Percentiles rank a stretch among this genome's conserved stretches.
Evolutionary conservation across 768 basidiomycete species (phyloP).

Genomic region (Calvatia gigantea): DNA sequence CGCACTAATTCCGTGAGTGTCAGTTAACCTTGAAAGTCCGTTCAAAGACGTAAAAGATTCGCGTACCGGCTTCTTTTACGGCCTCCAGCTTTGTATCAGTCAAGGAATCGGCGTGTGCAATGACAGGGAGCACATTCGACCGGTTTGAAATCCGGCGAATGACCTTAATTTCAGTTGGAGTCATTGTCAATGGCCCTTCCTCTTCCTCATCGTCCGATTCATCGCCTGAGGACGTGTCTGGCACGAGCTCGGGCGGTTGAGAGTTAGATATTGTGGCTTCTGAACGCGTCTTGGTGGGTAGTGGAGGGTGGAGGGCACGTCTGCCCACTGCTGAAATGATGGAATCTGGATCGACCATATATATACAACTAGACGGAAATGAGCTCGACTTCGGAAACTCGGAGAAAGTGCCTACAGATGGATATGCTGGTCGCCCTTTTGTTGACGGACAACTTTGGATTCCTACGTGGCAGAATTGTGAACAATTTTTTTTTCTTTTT

Average conservation of each 20-base stretch:
- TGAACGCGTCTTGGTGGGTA: slow-evolving; percentile 58
- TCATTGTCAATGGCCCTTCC: slow-evolving; percentile 57
- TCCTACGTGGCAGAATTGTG: slow-evolving; percentile 55
- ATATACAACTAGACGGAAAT: slow-evolving; percentile 59
- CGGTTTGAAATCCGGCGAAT: slow-evolving; percentile 72
- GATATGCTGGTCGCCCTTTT: slow-evolving; percentile 86
- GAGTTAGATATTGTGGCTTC: slow-evolving; percentile 59
- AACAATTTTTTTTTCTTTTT: slow-evolving; percentile 4
- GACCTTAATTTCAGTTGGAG: slow-evolving; percentile 75
- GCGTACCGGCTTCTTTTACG: slow-evolving; percentile 62
- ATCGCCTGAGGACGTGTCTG: slow-evolving; percentile 49
- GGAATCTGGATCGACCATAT: slow-evolving; percentile 77
- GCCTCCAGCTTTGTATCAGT: slow-evolving; percentile 72
- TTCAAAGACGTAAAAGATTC: slow-evolving; percentile 6
- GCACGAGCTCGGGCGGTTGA: slow-evolving; percentile 49
- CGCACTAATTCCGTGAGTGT: slow-evolving; percentile 38
- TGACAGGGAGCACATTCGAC: slow-evolving; percentile 77
- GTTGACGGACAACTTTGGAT: slow-evolving; percentile 84
- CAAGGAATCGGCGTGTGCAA: slow-evolving; percentile 78
- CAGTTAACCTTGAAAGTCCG: background rate
- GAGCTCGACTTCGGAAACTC: slow-evolving; percentile 4
- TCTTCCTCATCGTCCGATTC: slow-evolving; percentile 41
- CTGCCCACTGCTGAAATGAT: slow-evolving; percentile 55
- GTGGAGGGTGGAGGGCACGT: slow-evolving; percentile 26
- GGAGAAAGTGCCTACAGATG: slow-evolving; percentile 64